Conservation (phyloP, 2,329 filamentous ascomycete genomes). For the Claviceps arundinis region DNA sequence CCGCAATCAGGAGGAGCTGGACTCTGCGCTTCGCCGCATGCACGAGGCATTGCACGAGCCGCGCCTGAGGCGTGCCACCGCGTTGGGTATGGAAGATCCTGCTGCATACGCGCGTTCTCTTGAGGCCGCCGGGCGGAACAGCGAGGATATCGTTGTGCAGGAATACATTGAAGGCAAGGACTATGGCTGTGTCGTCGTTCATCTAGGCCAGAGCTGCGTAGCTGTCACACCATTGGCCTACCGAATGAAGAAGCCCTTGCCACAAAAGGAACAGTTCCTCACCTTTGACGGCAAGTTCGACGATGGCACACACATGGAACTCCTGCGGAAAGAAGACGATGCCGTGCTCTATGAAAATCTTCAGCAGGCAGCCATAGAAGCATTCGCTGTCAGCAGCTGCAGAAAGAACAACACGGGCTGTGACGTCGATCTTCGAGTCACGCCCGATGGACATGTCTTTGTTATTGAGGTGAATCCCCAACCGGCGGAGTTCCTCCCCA, state of each 20-base stretch:
- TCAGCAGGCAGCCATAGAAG: not conserved
- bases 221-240: not conserved
- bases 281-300: constrained; percentile 1
- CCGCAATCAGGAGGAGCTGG: not conserved
- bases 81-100: not conserved
- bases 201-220: not conserved
- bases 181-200: not conserved
- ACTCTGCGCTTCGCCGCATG: not conserved
- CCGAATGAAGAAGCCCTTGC: not conserved
- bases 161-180: constrained; percentile 1
- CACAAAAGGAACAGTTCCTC: not conserved
- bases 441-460: not conserved
- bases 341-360: not conserved
- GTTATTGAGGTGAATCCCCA: constrained; percentile 1
- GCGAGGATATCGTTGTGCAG: constrained; percentile 1
- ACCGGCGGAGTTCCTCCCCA: not conserved
- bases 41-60: not conserved
- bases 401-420: not conserved
- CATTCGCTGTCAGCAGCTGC: not conserved
- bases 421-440: constrained; percentile 1
- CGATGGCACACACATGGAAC: not conserved
- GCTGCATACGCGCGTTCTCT: not conserved
- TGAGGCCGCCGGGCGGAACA: not conserved
- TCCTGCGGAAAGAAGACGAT: not conserved
- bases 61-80: not conserved